phyloP scores from a whole-genome alignment of 1,284 basidiomycete genomes.

The Sanghuangporus baumii region DNA sequence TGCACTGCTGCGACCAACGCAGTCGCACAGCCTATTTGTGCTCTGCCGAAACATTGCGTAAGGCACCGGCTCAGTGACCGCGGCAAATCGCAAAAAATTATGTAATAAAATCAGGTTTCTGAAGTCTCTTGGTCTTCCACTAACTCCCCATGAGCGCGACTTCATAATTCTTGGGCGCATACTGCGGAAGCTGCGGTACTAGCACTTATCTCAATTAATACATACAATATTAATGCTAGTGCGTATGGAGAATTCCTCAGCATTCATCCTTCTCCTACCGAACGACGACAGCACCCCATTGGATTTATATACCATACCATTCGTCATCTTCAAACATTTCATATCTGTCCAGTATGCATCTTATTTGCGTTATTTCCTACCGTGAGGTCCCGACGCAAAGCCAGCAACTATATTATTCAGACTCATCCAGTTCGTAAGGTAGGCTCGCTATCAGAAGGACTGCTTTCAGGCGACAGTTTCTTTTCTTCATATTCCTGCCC shows the following conservation, averaged over 20 bases:
- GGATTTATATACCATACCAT: neutral
- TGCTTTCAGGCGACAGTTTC: neutral
- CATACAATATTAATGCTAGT: neutral
- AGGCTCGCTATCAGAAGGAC: neutral
- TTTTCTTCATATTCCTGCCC: slow-evolving; percentile 10
- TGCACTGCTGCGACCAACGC: neutral
- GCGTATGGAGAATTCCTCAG: too few species aligned
- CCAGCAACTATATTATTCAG: neutral
- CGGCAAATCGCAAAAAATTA: neutral
- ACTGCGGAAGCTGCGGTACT: neutral
- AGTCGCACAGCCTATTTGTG: neutral
- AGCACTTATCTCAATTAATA: neutral
- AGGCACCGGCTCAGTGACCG: neutral
- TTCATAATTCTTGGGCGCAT: neutral
- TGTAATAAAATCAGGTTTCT: too few species aligned
- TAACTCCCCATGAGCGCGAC: too few species aligned
- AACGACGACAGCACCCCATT: neutral
- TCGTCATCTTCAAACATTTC: neutral
- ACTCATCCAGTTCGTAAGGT: neutral
- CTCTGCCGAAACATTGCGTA: neutral
- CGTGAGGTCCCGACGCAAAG: too few species aligned
- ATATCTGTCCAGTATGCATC: too few species aligned
- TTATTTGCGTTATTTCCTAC: too few species aligned
- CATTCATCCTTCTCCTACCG: too few species aligned
- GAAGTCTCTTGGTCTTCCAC: too few species aligned